phyloP scores from a whole-genome alignment of 2,329 filamentous ascomycete species.

The Salinomyces thailandicus region DNA sequence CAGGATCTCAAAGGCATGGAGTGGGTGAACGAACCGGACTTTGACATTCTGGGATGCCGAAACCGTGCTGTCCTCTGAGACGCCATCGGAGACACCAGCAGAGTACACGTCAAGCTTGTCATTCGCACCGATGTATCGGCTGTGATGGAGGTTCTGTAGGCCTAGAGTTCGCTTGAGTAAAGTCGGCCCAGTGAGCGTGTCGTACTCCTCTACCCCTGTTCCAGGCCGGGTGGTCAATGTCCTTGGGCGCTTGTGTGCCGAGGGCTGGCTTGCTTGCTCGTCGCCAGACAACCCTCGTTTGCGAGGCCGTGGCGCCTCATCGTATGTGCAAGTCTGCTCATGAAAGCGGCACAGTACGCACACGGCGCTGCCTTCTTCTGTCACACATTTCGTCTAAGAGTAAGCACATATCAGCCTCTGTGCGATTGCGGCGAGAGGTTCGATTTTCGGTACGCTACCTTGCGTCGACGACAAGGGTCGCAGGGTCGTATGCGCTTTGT shows the following conservation, averaged over 20 bases:
- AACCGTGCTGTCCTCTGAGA: conserved; percentile 2
- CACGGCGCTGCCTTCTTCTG: conserved; percentile 2
- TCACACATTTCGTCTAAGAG: conserved; percentile 6
- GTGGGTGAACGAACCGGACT: not conserved
- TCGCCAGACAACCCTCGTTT: not conserved
- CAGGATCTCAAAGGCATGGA: conserved; percentile 4
- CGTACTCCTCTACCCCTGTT: conserved; percentile 54
- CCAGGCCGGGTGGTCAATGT: conserved; percentile 9
- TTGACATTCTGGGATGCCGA: not conserved
- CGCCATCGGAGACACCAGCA: not conserved
- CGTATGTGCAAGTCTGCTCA: conserved; percentile 5
- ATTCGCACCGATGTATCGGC: conserved; percentile 19
- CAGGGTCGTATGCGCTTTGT: conserved; percentile 5
- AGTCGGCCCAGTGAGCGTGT: conserved; percentile 56
- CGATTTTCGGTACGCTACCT: no score
- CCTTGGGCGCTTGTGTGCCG: no score
- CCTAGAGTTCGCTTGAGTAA: conserved; percentile 53
- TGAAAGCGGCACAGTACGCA: conserved; percentile 7
- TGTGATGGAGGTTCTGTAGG: conserved; percentile 22
- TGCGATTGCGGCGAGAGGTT: no score
- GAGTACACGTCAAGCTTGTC: conserved; percentile 14
- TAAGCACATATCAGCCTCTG: no score
- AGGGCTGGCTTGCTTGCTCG: no score
- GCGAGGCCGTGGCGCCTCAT: not conserved
- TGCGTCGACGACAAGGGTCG: conserved; percentile 5